Evolutionary conservation across 805 yeast genomes (phyloP), one percentile per base, ranked within the genome.

Genomic region (Myxozyma mucilagina): DNA sequence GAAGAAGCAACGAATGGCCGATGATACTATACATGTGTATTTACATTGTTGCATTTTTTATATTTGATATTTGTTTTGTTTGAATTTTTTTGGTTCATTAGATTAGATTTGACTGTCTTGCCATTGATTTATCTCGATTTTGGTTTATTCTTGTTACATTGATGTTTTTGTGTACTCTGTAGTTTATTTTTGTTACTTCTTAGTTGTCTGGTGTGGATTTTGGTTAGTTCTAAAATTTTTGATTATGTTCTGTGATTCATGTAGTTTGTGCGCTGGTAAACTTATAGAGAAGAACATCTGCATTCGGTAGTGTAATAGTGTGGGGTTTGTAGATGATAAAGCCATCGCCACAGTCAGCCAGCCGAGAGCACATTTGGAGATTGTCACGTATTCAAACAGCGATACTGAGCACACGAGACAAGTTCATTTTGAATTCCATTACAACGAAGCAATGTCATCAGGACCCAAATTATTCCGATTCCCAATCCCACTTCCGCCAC

Each of bases 381-480:
- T 20, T 20, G 13, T 9, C 45, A 41, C 18, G 11, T 20, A 16
- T 41, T 20, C 10, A 16, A 10, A 44, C 32, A 3, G 9, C 47
- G 24, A 4, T 24, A 14, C 16, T 16, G 20, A 41, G 20, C 9
- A 41, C 18, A 41, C 16, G 4, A 41, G 45, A 41, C n/a, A n/a
- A 10, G 18, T 18, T 8, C 16, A 11, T 16, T 6, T 36, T 36
- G 44, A n/a, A 7, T 16, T 18, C 24, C 4, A 48, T 5, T 14
- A 36, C 35, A 36, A 36, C 5, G 13, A 31, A 16, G 20, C 8
- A 31, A 53, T 53, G 57, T 53, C 57, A 8, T 44, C 57, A 31
- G 66, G 64, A 11, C 39, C 63, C 2, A 63, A 61, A 35, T 61
- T 66, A 14, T 60, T 61, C 53, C 66, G 67, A 11, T 59, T 61